phyloP scores from a whole-genome alignment of 495 filamentous ascomycete species.

The Thermochaetoides thermophila region DNA sequence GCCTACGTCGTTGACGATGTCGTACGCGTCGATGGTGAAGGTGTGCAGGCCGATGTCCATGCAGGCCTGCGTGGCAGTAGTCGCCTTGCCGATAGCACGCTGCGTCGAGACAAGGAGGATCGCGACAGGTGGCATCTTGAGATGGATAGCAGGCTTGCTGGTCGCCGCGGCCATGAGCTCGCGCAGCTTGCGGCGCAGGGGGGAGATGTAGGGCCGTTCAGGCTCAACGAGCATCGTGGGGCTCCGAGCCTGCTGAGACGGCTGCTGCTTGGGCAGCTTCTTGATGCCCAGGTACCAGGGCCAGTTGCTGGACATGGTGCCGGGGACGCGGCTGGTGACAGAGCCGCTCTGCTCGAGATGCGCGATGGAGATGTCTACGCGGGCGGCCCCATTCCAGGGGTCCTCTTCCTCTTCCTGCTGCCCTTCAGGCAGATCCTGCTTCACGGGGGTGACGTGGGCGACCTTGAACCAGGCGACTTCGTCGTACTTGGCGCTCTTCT shows the following conservation, averaged over 20 bases:
- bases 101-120: slow-evolving; percentile 83
- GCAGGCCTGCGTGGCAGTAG: slow-evolving; percentile 58
- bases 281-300: slow-evolving; percentile 71
- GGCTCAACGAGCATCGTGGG: slow-evolving; percentile 27
- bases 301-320: slow-evolving; percentile 61
- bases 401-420: slow-evolving; percentile 41
- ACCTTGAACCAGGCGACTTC: slow-evolving; percentile 85
- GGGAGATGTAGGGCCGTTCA: slow-evolving; percentile 39
- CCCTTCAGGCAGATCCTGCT: slow-evolving; percentile 36
- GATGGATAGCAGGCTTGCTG: slow-evolving; percentile 69
- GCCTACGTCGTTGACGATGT: slow-evolving; percentile 79
- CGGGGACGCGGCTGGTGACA: slow-evolving; percentile 60
- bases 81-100: slow-evolving; percentile 78
- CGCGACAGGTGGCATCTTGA: slow-evolving; percentile 75
- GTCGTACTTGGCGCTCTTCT: slow-evolving; percentile 25
- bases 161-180: slow-evolving; percentile 82
- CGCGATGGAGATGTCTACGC: slow-evolving; percentile 69
- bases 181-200: slow-evolving; percentile 59
- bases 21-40: slow-evolving; percentile 82
- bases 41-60: slow-evolving; percentile 80
- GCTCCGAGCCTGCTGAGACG: slow-evolving; percentile 4
- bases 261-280: slow-evolving; percentile 28
- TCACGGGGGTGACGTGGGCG: slow-evolving; percentile 48
- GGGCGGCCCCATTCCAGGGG: slow-evolving; percentile 68
- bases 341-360: slow-evolving; percentile 80